These are phyloP conservation scores for Monoraphidium neglectum DNA, from an alignment of 139 green algal genomes.

Conservation along the genomic window DNA sequence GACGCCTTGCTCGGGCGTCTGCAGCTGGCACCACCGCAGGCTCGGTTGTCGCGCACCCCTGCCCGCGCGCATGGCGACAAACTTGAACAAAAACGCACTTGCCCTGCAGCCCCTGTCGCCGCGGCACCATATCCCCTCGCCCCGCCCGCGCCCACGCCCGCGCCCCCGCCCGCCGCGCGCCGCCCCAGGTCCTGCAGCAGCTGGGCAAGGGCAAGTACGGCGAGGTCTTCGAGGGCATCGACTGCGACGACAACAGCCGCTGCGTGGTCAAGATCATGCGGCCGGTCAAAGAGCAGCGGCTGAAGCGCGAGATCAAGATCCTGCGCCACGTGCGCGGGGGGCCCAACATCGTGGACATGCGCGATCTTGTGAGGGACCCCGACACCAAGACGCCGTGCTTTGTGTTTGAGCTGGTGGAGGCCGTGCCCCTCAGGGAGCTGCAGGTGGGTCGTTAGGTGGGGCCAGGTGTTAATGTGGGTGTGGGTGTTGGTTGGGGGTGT, in stretches of 20 bases:
- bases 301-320: constrained; percentile 98
- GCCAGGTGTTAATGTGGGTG: too few relatives aligned
- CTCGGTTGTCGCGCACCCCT: too few relatives aligned
- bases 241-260: constrained; percentile 45
- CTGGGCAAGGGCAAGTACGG: constrained; percentile 98
- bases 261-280: constrained; percentile 99
- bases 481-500: too few relatives aligned
- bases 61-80: too few relatives aligned
- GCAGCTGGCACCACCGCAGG: too few relatives aligned
- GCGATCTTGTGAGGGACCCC: constrained; percentile 95
- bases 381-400: constrained; percentile 96
- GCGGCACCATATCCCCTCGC: too few relatives aligned
- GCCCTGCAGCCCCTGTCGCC: too few relatives aligned
- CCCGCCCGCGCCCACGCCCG: too few relatives aligned
- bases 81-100: too few relatives aligned
- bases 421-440: constrained; percentile 32
- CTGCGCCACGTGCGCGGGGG: constrained; percentile 95
- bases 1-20: too few relatives aligned
- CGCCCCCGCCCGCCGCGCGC: too few relatives aligned
- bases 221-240: constrained; percentile 97
- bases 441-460: too few relatives aligned
- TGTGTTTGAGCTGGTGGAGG: constrained; percentile 87
- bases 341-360: constrained; percentile 95
- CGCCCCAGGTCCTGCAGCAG: constrained; percentile 81
- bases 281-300: constrained; percentile 99